phyloP scores from a whole-genome alignment of 768 basidiomycete genomes.

The Trametopsis cervina region DNA sequence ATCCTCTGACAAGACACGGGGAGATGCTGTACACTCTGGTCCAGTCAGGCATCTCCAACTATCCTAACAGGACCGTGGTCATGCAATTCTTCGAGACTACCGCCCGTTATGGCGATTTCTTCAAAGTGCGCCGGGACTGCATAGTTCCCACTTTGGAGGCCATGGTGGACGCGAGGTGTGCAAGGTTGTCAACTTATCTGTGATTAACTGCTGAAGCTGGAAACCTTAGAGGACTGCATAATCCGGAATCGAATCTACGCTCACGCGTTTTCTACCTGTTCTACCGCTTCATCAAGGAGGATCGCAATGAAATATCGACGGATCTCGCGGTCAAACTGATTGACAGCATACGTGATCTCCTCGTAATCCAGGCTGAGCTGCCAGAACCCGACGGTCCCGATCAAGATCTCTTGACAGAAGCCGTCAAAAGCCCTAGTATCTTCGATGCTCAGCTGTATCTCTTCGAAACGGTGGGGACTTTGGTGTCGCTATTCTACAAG shows the following conservation, averaged over 20 bases:
- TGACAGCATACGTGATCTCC: conserved; percentile 66
- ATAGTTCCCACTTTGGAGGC: conserved; percentile 84
- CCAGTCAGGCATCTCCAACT: conserved; percentile 72
- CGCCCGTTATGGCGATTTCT: conserved; percentile 93
- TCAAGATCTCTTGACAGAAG: conserved; percentile 68
- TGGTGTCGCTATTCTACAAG: conserved; percentile 71
- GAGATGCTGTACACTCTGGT: conserved; percentile 84
- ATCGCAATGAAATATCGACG: conserved; percentile 66
- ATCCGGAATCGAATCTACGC: conserved; percentile 57
- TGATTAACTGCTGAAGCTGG: conserved; percentile 3
- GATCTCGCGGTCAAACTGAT: conserved; percentile 69
- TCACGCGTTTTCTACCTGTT: conserved; percentile 89
- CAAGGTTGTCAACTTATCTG: conserved; percentile 6
- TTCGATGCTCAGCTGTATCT: conserved; percentile 93
- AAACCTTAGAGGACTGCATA: conserved; percentile 77
- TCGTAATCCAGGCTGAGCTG: conserved; percentile 67
- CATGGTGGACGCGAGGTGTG: conserved; percentile 79
- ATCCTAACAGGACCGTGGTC: conserved; percentile 77
- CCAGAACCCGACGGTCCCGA: conserved; percentile 71
- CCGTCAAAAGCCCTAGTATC: conserved; percentile 59
- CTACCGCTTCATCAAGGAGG: conserved; percentile 84
- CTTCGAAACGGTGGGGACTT: conserved; percentile 84
- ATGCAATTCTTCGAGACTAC: conserved; percentile 92
- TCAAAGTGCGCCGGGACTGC: conserved; percentile 86
- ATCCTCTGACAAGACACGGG: conserved; percentile 83